Conservation (phyloP, 2,329 filamentous ascomycete species). For the Tolypocladium album region DNA sequence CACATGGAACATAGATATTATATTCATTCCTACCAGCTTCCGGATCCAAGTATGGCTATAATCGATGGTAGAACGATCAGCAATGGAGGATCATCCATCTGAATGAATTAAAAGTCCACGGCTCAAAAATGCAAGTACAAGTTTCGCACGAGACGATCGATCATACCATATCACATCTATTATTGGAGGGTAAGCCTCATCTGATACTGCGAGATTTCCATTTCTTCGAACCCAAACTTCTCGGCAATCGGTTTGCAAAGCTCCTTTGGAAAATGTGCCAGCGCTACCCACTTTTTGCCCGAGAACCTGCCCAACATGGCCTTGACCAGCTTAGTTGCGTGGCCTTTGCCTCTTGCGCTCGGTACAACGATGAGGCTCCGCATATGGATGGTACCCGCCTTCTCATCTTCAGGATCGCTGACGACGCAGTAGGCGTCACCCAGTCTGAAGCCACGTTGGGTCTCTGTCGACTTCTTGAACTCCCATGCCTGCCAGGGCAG, state of each 20-base stretch:
- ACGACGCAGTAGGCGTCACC: neutral
- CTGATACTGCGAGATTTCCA: neutral
- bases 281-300: neutral
- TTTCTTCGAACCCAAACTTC: neutral
- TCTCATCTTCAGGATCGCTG: neutral
- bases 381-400: neutral
- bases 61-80: neutral
- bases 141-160: neutral
- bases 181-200: neutral
- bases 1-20: neutral
- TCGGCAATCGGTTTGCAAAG: neutral
- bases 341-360: neutral
- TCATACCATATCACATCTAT: neutral
- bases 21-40: neutral
- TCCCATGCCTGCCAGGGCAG: neutral
- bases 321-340: neutral
- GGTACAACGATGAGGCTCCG: neutral
- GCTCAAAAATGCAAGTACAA: no score
- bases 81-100: neutral
- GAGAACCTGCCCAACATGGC: neutral
- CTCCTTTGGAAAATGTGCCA: neutral
- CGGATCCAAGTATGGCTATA: neutral
- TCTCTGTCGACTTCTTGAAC: neutral
- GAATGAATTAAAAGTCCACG: no score
- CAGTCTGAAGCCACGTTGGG: neutral